A percentile compares a stretch with the other conserved stretches of the same genome.
phyloP scores from a whole-genome alignment of 139 green algal genomes.

The Diplosphaera chodatii region DNA sequence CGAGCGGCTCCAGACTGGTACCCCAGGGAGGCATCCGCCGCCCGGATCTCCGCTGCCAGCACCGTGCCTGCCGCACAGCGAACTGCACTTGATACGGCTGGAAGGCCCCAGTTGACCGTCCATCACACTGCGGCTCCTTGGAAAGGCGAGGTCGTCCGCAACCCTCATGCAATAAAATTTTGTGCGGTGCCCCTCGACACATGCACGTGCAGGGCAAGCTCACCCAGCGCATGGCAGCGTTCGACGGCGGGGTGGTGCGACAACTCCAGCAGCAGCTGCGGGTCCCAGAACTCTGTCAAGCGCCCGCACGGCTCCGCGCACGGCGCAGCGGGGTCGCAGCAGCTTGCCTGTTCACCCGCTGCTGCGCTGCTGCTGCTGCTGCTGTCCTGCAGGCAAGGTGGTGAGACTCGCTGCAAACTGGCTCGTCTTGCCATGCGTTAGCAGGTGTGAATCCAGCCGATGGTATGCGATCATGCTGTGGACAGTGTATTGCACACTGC shows the following conservation, averaged over 20 bases:
- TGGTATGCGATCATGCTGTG: too few species aligned
- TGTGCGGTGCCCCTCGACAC: too few species aligned
- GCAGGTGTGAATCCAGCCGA: not conserved
- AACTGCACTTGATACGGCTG: not conserved
- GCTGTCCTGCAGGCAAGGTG: not conserved
- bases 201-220: not conserved
- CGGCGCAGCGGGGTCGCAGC: not conserved
- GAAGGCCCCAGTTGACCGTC: not conserved
- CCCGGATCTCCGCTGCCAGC: slow-evolving; percentile 69
- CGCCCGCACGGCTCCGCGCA: slow-evolving; percentile 32
- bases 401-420: too few species aligned
- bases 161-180: not conserved
- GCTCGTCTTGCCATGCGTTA: not conserved
- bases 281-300: slow-evolving; percentile 69
- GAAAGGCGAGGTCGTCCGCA: not conserved
- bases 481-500: too few species aligned
- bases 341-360: not conserved
- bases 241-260: slow-evolving; percentile 50
- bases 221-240: slow-evolving; percentile 52
- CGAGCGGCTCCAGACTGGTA: slow-evolving; percentile 44
- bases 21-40: slow-evolving; percentile 9
- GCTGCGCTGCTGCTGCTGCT: not conserved
- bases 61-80: slow-evolving; percentile 54
- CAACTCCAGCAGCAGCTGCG: slow-evolving; percentile 33
- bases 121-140: not conserved